Evolutionary conservation across 345 rosid species (phyloP).

Genomic region (Erysimum cheiranthoides): DNA sequence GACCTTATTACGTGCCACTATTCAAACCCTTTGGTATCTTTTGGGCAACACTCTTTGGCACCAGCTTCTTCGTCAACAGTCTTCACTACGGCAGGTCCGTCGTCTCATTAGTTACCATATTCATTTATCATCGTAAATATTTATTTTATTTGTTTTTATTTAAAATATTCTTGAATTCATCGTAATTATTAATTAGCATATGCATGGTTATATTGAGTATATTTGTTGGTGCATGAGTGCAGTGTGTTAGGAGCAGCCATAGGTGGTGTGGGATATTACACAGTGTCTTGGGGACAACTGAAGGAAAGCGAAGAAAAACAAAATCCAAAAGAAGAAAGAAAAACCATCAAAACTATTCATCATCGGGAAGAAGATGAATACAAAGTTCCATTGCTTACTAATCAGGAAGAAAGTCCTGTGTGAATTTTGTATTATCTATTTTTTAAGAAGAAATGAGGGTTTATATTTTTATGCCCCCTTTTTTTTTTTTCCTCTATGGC

Average conservation of each 20-base stretch:
- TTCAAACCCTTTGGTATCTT: constrained; percentile 79
- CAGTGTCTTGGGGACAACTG: constrained; percentile 64
- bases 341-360: constrained; percentile 36
- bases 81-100: constrained; percentile 79
- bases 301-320: constrained; percentile 53
- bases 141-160: too few species aligned
- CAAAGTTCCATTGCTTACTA: constrained; percentile 59
- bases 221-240: constrained; percentile 46
- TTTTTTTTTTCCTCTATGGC: constrained; percentile 16
- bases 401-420: constrained; percentile 49
- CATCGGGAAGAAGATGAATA: constrained; percentile 36
- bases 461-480: constrained; percentile 33
- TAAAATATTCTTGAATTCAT: not conserved
- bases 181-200: not conserved
- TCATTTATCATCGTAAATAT: not conserved
- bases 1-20: constrained; percentile 70
- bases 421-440: constrained; percentile 28
- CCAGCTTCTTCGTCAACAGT: constrained; percentile 71
- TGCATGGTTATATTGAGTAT: too few species aligned
- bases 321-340: constrained; percentile 27
- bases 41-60: constrained; percentile 67
- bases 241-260: constrained; percentile 73
- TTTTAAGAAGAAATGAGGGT: constrained; percentile 24
- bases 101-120: not conserved
- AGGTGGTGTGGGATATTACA: constrained; percentile 66